Conservation (phyloP, 148 eudicot genomes). For the Simmondsia chinensis region DNA sequence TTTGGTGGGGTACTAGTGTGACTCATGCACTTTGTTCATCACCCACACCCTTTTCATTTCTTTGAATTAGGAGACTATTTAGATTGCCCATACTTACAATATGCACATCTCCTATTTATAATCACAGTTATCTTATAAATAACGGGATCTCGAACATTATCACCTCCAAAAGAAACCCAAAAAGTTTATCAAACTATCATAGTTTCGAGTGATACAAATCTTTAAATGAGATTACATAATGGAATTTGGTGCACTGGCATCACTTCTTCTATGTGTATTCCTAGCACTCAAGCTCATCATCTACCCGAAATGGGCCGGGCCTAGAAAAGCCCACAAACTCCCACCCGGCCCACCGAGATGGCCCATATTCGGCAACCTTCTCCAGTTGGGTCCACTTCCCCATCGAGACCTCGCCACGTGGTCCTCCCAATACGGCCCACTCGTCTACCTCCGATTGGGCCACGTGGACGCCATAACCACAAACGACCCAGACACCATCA, state of each 20-base stretch:
- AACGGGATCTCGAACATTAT: not conserved
- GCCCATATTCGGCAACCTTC: conserved; percentile 90
- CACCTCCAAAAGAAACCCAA: not conserved
- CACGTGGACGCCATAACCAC: conserved; percentile 87
- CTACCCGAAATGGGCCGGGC: conserved; percentile 3
- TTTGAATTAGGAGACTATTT: not conserved
- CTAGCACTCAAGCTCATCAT: conserved; percentile 17
- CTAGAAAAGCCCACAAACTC: conserved; percentile 17
- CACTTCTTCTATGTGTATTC: conserved; percentile 22
- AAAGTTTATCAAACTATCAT: not conserved
- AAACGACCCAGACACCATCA: conserved; percentile 72
- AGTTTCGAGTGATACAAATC: not conserved
- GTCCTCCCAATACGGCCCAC: conserved; percentile 69
- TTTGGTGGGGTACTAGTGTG: no score
- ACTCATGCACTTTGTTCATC: conserved; percentile 8
- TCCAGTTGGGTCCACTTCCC: conserved; percentile 67
- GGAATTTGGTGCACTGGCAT: conserved; percentile 24
- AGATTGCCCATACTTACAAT: conserved; percentile 10
- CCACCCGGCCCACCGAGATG: conserved; percentile 86
- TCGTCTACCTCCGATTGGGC: conserved; percentile 77
- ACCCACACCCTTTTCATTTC: conserved; percentile 3
- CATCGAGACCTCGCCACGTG: conserved; percentile 80
- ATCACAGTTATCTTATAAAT: not conserved
- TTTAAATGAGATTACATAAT: not conserved
- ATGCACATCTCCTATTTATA: no score